phyloP scores from a whole-genome alignment of 1,284 basidiomycete genomes.

The Tilletia indica region DNA sequence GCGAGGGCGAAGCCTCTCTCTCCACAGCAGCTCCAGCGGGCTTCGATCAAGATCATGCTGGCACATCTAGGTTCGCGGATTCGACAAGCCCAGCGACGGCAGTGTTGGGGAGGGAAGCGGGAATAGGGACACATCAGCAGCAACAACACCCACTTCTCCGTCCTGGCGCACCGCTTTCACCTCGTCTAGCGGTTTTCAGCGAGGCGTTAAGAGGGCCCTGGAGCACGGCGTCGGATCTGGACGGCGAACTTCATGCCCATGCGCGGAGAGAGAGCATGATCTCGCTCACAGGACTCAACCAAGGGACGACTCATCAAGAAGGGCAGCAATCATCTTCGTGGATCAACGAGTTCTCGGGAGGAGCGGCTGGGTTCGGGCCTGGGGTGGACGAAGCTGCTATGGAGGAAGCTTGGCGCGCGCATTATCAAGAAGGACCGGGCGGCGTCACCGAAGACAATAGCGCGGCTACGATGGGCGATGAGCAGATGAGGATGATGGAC shows the following conservation, averaged over 20 bases:
- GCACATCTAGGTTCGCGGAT: too few relatives aligned
- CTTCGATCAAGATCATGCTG: neutral
- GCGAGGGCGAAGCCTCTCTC: neutral
- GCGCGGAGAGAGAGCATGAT: neutral
- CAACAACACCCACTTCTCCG: conserved; percentile 4
- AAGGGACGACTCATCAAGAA: too few relatives aligned
- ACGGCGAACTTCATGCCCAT: conserved; percentile 7
- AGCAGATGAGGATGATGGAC: neutral
- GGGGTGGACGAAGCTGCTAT: neutral
- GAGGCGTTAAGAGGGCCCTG: conserved; percentile 7
- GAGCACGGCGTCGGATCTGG: conserved; percentile 6
- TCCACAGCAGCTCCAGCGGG: neutral
- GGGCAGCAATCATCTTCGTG: too few relatives aligned
- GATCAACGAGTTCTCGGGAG: neutral
- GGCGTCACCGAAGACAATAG: neutral
- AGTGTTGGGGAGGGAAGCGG: too few relatives aligned
- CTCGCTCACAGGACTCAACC: neutral
- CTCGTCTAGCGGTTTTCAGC: conserved; percentile 1
- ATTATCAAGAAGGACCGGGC: neutral
- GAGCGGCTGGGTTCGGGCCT: neutral
- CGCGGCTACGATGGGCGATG: neutral
- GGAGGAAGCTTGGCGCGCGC: neutral
- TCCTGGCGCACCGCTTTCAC: neutral
- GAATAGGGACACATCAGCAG: too few relatives aligned
- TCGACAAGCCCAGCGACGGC: too few relatives aligned